These are phyloP conservation scores for Alisma plantagoaquatica DNA, from an alignment of 106 monocot species.

Conservation along the genomic window DNA sequence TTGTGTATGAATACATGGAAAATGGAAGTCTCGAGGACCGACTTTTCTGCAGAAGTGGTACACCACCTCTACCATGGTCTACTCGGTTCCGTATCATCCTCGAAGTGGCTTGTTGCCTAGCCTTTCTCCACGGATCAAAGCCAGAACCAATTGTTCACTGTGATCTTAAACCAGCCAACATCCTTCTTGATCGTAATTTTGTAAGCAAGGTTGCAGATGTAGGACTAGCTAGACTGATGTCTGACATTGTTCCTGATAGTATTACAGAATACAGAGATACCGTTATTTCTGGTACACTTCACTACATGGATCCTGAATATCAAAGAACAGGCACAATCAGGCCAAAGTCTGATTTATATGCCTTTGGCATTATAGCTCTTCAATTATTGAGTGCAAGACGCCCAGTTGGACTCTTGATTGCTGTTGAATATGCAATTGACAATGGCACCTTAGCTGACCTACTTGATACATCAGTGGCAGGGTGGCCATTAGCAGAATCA, in stretches of 20 bases:
- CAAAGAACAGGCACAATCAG: slow-evolving; percentile 76
- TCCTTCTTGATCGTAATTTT: slow-evolving; percentile 58
- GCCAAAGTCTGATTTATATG: slow-evolving; percentile 81
- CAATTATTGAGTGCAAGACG: slow-evolving; percentile 55
- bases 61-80: slow-evolving; percentile 49
- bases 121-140: slow-evolving; percentile 64
- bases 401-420: slow-evolving; percentile 39
- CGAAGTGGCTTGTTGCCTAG: slow-evolving; percentile 73
- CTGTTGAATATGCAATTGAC: slow-evolving; percentile 44
- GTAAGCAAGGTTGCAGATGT: slow-evolving; percentile 84
- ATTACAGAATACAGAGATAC: slow-evolving; percentile 86
- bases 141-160: slow-evolving; percentile 89
- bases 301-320: slow-evolving; percentile 91
- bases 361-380: slow-evolving; percentile 60
- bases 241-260: slow-evolving; percentile 57
- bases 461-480: slow-evolving; percentile 51
- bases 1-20: slow-evolving; percentile 89
- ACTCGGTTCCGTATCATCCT: slow-evolving; percentile 56
- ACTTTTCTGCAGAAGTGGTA: slow-evolving; percentile 30
- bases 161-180: slow-evolving; percentile 86
- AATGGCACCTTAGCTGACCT: slow-evolving; percentile 29
- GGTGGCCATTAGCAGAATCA: slow-evolving; percentile 56
- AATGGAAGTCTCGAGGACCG: slow-evolving; percentile 80
- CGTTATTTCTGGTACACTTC: slow-evolving; percentile 53
- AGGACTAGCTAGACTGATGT: slow-evolving; percentile 66